Percentiles rank a stretch among this genome's conserved stretches.
phyloP scores from a whole-genome alignment of 129 eudicot species.

The Gnaphalium uliginosum region DNA sequence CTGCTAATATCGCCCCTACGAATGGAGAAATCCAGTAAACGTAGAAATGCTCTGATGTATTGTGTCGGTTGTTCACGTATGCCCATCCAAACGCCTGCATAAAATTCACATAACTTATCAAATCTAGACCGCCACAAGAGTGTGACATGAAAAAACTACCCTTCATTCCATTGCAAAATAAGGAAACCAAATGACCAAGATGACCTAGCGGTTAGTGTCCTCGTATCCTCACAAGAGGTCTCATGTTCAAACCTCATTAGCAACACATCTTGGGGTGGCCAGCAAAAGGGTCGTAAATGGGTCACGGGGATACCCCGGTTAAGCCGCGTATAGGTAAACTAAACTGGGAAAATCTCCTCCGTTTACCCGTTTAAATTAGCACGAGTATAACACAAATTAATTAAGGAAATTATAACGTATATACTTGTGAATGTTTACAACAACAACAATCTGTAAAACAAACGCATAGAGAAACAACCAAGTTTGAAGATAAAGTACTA shows the following conservation, averaged over 20 bases:
- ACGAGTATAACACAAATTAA: not conserved
- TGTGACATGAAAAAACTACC: not conserved
- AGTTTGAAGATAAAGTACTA: not conserved
- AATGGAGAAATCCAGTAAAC: slow-evolving; percentile 79
- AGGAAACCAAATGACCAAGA: not conserved
- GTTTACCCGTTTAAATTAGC: too few species aligned
- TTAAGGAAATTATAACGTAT: not conserved
- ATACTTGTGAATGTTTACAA: not conserved
- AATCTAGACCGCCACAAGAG: not conserved
- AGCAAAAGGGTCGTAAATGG: too few species aligned
- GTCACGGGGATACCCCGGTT: too few species aligned
- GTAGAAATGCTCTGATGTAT: slow-evolving; percentile 68
- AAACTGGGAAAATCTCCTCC: too few species aligned
- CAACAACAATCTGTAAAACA: not conserved
- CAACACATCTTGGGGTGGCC: too few species aligned
- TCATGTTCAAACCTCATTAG: too few species aligned
- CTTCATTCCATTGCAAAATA: not conserved
- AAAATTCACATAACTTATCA: not conserved
- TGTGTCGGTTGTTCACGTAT: slow-evolving; percentile 54
- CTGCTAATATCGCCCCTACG: slow-evolving; percentile 64
- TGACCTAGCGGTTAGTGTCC: too few species aligned
- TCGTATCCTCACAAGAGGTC: too few species aligned
- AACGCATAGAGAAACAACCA: not conserved
- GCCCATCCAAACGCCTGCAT: slow-evolving; percentile 87
- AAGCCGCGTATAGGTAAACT: too few species aligned